Conservation (phyloP, 306 rosid genomes). For the Crataegus laevigata region DNA sequence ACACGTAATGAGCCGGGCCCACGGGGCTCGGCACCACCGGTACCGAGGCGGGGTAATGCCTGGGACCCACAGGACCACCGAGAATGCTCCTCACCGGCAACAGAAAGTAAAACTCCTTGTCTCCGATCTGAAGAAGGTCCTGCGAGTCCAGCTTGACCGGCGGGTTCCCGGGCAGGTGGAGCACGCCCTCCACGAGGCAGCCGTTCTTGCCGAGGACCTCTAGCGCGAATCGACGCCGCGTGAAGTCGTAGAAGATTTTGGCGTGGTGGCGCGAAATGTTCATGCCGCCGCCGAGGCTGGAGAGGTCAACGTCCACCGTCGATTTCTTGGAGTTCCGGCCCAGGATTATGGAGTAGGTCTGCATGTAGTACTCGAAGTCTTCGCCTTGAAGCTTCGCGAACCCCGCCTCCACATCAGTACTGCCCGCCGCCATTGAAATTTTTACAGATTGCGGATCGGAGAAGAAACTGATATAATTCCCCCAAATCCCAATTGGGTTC, state of each 20-base stretch:
- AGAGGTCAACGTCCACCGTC: constrained; percentile 90
- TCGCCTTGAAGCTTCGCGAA: constrained; percentile 98
- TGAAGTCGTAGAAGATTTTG: constrained; percentile 90
- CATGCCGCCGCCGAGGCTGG: constrained; percentile 99
- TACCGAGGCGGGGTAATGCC: constrained; percentile 33
- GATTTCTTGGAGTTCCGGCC: constrained; percentile 98
- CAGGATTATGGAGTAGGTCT: constrained; percentile 89
- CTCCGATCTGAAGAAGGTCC: constrained; percentile 94
- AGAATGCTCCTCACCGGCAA: constrained; percentile 73
- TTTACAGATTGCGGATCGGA: not conserved
- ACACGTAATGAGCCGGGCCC: constrained; percentile 42
- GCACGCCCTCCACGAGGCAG: constrained; percentile 92
- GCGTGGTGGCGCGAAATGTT: constrained; percentile 98
- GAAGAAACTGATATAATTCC: not conserved
- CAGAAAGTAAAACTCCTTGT: constrained; percentile 85
- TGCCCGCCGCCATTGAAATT: constrained; percentile 28
- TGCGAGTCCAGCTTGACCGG: constrained; percentile 96
- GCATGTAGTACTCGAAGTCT: constrained; percentile 99
- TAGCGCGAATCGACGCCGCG: constrained; percentile 94
- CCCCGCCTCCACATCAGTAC: constrained; percentile 91
- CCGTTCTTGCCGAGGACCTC: constrained; percentile 96
- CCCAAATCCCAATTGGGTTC: not conserved
- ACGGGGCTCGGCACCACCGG: constrained; percentile 7
- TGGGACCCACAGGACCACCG: constrained; percentile 45
- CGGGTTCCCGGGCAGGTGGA: constrained; percentile 84